Conservation (phyloP, 495 filamentous ascomycete genomes). For the Pseudoneurospora amorphoporcata region DNA sequence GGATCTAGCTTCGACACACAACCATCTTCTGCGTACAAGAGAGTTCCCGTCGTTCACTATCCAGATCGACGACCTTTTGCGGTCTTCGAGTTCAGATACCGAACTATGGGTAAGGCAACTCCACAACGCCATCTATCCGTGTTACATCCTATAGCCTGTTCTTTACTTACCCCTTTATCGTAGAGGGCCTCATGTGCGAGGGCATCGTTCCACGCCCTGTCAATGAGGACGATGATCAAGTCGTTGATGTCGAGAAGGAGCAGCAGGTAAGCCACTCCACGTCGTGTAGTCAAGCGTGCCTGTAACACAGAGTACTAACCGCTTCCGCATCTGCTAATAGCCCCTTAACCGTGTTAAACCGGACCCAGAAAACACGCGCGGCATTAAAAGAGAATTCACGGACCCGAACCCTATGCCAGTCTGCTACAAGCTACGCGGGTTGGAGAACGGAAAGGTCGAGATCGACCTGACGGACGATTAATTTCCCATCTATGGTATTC, state of each 20-base stretch:
- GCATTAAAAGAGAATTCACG: background rate
- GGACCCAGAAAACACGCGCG: background rate
- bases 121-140: background rate
- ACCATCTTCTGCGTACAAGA: background rate
- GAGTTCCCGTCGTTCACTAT: background rate
- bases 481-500: background rate
- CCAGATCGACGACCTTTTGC: conserved; percentile 3
- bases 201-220: conserved; percentile 1
- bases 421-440: conserved; percentile 1
- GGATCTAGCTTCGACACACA: background rate
- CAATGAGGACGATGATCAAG: background rate
- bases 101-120: conserved; percentile 1
- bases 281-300: background rate
- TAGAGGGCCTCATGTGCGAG: conserved; percentile 6
- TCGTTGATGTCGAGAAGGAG: background rate
- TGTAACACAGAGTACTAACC: background rate
- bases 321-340: background rate
- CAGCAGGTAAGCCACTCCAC: background rate
- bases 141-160: background rate
- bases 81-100: conserved; percentile 11
- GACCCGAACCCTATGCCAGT: background rate
- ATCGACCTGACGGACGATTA: conserved; percentile 6
- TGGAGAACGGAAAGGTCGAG: background rate
- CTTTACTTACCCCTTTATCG: background rate
- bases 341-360: background rate